Evolutionary conservation across 2,329 filamentous ascomycete species (phyloP), one percentile per base, ranked within the genome.

Genomic region (Fusarium guadeloupense): DNA sequence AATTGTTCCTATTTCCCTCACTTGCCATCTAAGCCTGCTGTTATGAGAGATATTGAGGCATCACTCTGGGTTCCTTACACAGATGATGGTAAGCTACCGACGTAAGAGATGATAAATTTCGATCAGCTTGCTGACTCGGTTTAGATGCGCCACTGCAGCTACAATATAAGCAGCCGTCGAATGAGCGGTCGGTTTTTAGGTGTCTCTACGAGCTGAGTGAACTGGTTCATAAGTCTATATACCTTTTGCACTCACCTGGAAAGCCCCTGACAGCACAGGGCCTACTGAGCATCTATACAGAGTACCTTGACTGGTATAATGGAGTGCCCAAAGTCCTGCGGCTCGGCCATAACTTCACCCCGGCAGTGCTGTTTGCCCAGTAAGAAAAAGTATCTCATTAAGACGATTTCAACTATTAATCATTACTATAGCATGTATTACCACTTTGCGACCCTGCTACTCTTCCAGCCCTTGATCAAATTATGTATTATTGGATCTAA

Each of bases 291-390:
- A 84, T 85, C 17, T 91, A 92, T 64, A 85, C 83, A 0, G 83
- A 87, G 65, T 92, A 90, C 64, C 79, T 90, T 13, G 82, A 85
- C 46, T 92, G 89, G 89, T 91, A 91, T 70, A 84, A 85, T 53
- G 79, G 77, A 25, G 83, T 92, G 52, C 89, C 89, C 1, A 81
- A 85, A 53, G 82, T 85, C 2, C 77, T 92, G 43, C 79, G 83
- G 19, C 74, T 91, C 3, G 86, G 86, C 2, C 83, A 89, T 54
- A 89, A 88, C 65, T 89, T 89, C 49, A 88, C 89, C 3, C 89
- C 89, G 7, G 86, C 90, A 35, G 88, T 92, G 30, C 76, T 92
- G 19, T 88, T 90, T 56, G 83, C 89, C 34, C 89, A 92, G 89
- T 91, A 78, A 79, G 89, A 67, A 38, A 38, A 38, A 20, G 9